Evolutionary conservation across 1,284 basidiomycete genomes (phyloP).

Genomic region (Papiliotrema laurentii): DNA sequence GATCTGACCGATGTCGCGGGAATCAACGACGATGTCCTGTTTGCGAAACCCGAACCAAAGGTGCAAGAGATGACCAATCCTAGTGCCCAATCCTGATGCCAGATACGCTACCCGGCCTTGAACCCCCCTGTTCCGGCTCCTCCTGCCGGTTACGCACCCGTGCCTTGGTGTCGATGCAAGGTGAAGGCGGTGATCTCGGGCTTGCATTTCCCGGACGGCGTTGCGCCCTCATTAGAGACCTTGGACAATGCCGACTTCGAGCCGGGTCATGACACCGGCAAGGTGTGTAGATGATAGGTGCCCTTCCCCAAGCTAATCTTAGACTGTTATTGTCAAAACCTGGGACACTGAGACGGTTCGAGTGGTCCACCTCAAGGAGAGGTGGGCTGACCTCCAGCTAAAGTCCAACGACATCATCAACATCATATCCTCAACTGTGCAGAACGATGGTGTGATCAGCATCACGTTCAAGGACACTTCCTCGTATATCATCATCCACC

Average conservation of each 20-base stretch:
- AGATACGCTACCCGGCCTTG: slow-evolving; percentile 31
- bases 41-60: slow-evolving; percentile 1
- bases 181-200: slow-evolving; percentile 29
- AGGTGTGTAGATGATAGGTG: slow-evolving; percentile 5
- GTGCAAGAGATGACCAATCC: not conserved
- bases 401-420: slow-evolving; percentile 69
- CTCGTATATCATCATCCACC: slow-evolving; percentile 67
- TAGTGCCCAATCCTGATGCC: slow-evolving; percentile 1
- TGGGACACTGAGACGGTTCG: slow-evolving; percentile 11
- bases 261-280: slow-evolving; percentile 13
- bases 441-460: slow-evolving; percentile 16
- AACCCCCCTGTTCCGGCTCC: slow-evolving; percentile 32
- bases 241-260: not conserved
- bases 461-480: slow-evolving; percentile 39
- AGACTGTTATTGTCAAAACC: slow-evolving; percentile 29
- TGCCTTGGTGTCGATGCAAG: slow-evolving; percentile 33
- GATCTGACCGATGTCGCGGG: slow-evolving; percentile 32
- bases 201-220: slow-evolving; percentile 18
- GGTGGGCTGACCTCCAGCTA: slow-evolving; percentile 38
- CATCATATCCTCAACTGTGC: slow-evolving; percentile 53
- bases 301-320: not conserved
- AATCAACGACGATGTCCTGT: slow-evolving; percentile 31
- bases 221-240: slow-evolving; percentile 7
- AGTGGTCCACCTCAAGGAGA: slow-evolving; percentile 40
- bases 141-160: slow-evolving; percentile 23